Percentiles rank a stretch among this genome's conserved stretches.
Evolutionary conservation across 805 yeast genomes (phyloP).

Genomic region (Ogataea glucozyma): DNA sequence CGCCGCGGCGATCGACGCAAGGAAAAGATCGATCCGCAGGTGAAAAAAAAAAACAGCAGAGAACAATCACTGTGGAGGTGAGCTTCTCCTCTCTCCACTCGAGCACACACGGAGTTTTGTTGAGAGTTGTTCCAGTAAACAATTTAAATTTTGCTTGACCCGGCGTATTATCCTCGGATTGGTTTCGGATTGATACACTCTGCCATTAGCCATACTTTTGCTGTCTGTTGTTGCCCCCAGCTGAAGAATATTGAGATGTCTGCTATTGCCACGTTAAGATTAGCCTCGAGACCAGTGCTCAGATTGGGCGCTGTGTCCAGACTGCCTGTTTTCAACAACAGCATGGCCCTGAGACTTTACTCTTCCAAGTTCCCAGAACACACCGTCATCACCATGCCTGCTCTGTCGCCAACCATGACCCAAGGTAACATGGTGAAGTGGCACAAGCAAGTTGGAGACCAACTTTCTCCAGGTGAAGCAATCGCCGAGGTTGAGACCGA

Average conservation of each 20-base stretch:
- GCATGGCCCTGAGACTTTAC: constrained; percentile 23
- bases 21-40: constrained; percentile 28
- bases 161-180: constrained; percentile 4
- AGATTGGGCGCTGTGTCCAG: constrained; percentile 17
- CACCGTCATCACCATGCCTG: constrained; percentile 94
- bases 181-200: constrained; percentile 5
- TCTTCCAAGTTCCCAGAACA: constrained; percentile 49
- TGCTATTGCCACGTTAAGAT: constrained; percentile 35
- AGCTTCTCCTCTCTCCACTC: constrained; percentile 6
- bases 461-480: constrained; percentile 87
- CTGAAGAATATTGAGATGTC: constrained; percentile 27
- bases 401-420: constrained; percentile 99
- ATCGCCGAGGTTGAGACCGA: constrained; percentile 97
- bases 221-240: too few relatives aligned
- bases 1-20: constrained; percentile 11
- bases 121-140: not conserved
- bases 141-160: not conserved
- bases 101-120: constrained; percentile 2
- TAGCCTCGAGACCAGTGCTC: constrained; percentile 32
- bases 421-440: constrained; percentile 90
- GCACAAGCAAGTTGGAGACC: constrained; percentile 89
- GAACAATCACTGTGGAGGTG: constrained; percentile 4
- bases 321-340: constrained; percentile 14
- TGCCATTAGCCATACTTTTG: too few relatives aligned
- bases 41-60: constrained; percentile 19